Evolutionary conservation across 1,139 yeast genomes (phyloP), one percentile per base, ranked within the genome.

Genomic region (Komagataea norvegica): DNA sequence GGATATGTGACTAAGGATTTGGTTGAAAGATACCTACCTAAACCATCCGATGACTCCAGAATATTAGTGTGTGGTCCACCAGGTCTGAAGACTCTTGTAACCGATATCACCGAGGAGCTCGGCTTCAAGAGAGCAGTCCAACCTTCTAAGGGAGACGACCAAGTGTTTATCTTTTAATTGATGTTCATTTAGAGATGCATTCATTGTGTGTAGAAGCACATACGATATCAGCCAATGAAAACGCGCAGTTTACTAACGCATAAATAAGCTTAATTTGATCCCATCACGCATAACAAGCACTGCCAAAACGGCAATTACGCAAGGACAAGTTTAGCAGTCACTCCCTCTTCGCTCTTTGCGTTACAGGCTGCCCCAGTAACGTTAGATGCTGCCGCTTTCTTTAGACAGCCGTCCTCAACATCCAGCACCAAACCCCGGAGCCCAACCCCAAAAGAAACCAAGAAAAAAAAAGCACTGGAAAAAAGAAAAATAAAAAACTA

Each of bases 1-100:
- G 91, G 93, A 5, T 70, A 63, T 36, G 73, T 83, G 25, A 68
- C 80, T 15, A 70, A 70, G 50, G 82, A 79, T 36, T 64, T 77
- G 66, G 65, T 79, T 50, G 52, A 64, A 31, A 60, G 68, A 40
- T 64, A 74, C 48, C 57, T 80, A 49, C 86, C 87, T 16, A 45
- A 48, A 17, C 70, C 77, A 4, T 48, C 63, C 6, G 62, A 60
- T 5, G 73, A 70, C 13, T 68, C 73, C 42, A 72, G 77, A 49
- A 64, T 83, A 31, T 68, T 81, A 43, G 68, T 83, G 33, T 82
- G 89, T 62, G 93, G 93, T n/a, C 89, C 89, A 18, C 77, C 78
- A 43, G 79, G 69, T 31, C 75, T 83, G 84, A 79, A 77, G 54
- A 68, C 68, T 44, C 54, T 60, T 31, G 64, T 79, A 42, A 59